Base-by-base conservation (phyloP, 352 stramenopile species). In the Globisporangium radiosum region DNA sequence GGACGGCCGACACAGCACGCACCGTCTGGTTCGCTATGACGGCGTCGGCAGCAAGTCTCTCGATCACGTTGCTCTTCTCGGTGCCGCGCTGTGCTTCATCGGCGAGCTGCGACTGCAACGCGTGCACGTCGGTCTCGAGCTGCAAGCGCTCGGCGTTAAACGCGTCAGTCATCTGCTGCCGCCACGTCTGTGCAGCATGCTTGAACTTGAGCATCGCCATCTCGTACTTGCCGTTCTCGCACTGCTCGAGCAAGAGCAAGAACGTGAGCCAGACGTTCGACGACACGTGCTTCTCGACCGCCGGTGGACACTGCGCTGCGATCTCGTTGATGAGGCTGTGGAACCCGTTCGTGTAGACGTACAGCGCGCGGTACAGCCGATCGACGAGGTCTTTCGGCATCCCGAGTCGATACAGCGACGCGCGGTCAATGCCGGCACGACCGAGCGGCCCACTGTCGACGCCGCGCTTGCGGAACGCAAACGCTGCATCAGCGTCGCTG, bases 191-290 rank as follows among this genome's bases (percentile, higher is more conserved):
- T 0, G 80, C 84, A 11, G 78, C 79, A 50, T 90, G 77, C 48
- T 91, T 90, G 61, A 91, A 88, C 59, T 90, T 91, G 58, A 89
- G 75, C 81, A 93, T 90, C 14, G 84, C 79, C 80, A 93, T 91
- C 50, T 93, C 81, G 66, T 93, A 93, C 43, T 87, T 89, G 33
- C 76, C 78, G 43, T 87, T 75, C 36, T 88, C 84, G 33, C 84
- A 93, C 59, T 91, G 81, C 60, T 93, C 84, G 1, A 93, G 66
- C 17, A 93, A 58, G 7, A 91, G 52, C 37, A 90, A 52, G 56
- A 93, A 91, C 17, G 78, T 78, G 13, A 90, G 66, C 84, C 84
- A 93, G 4, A 89, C 76, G 43, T 91, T 91, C 2, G 81, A 80
- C 0, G 81, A 87, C n/a, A 93, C 75, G 45, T 93, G 83, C n/a